Evolutionary conservation across 306 rosid genomes (phyloP).

Genomic region (Vigna nakashimae): DNA sequence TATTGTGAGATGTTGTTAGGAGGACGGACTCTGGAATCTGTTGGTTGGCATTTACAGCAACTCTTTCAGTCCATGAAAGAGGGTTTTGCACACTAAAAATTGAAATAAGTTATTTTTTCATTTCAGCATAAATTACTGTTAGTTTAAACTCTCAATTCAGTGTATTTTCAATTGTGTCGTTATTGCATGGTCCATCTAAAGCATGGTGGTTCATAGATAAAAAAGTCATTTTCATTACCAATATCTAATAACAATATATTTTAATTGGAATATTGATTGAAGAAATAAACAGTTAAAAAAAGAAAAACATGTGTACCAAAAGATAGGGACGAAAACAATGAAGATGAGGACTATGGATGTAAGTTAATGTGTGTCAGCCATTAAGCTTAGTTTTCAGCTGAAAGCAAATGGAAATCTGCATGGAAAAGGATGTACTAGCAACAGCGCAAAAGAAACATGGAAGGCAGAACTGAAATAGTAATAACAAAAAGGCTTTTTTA

Average conservation of each 20-base stretch:
- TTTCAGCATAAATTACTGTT: neutral
- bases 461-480: too few relatives aligned
- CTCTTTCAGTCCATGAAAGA: neutral
- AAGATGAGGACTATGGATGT: neutral
- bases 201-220: neutral
- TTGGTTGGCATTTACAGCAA: neutral
- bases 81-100: slow-evolving; percentile 14
- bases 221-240: neutral
- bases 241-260: neutral
- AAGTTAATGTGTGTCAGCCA: neutral
- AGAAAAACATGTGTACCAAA: neutral
- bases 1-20: too few relatives aligned
- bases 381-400: neutral
- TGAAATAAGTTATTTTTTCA: neutral
- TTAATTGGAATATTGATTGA: neutral
- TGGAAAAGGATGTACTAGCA: neutral
- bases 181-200: neutral
- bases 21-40: too few relatives aligned
- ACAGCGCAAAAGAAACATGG: too few relatives aligned
- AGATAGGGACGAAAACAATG: neutral
- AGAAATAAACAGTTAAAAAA: neutral
- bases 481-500: too few relatives aligned
- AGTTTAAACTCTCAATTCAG: slow-evolving; percentile 6
- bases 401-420: neutral
- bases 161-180: neutral